Conservation (phyloP, 2,329 filamentous ascomycete species). For the Penicillium fuscoglaucum region DNA sequence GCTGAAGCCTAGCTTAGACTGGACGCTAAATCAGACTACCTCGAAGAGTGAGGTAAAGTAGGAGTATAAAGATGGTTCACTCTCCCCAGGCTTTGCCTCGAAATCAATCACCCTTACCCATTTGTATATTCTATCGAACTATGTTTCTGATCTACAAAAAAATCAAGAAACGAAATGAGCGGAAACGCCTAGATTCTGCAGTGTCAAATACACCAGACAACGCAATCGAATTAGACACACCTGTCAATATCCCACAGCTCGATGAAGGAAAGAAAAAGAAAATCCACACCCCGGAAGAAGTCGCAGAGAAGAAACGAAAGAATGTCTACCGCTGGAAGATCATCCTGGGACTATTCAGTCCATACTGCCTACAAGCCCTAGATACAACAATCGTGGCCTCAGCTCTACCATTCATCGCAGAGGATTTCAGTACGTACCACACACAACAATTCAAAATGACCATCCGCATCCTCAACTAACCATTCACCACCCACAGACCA, state of each 20-base stretch:
- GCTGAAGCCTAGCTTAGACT: neutral
- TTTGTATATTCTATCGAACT: neutral
- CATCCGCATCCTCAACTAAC: no score
- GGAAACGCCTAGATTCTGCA: neutral
- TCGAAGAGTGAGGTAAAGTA: neutral
- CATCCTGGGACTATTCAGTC: constrained; percentile 58
- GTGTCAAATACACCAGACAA: neutral
- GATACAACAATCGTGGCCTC: constrained; percentile 66
- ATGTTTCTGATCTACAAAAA: constrained; percentile 1
- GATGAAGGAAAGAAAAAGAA: neutral
- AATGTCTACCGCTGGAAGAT: constrained; percentile 59
- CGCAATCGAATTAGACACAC: neutral
- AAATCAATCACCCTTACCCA: neutral
- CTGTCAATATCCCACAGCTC: neutral
- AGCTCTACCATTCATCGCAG: constrained; percentile 62
- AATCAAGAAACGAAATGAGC: neutral
- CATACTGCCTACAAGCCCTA: constrained; percentile 62
- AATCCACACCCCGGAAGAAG: neutral
- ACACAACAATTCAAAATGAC: no score
- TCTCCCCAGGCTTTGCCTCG: neutral
- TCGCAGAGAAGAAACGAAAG: constrained; percentile 3
- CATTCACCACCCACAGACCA: constrained; percentile 41
- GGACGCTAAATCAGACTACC: neutral
- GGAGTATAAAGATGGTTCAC: neutral
- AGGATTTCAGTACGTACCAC: constrained; percentile 51